Evolutionary conservation across 257 asterid genomes (phyloP).

Genomic region (Solanum paucissectum): DNA sequence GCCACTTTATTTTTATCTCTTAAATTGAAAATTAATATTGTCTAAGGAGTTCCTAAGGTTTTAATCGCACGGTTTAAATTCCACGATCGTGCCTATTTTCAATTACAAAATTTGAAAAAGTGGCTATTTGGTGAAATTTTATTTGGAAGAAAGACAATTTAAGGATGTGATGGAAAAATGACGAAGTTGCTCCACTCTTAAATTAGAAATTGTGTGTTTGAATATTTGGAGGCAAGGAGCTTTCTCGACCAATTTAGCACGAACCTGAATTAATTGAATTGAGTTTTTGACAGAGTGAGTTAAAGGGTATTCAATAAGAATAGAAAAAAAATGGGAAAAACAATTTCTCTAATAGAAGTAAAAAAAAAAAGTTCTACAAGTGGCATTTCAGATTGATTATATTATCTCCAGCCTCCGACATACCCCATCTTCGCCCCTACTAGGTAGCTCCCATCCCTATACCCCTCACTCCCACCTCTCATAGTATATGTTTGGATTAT

Average conservation of each 20-base stretch:
- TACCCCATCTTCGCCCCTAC: too few relatives aligned
- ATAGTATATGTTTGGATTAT: too few relatives aligned
- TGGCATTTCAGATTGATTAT: neutral
- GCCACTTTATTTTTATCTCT: neutral
- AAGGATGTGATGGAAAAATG: neutral
- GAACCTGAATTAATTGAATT: too few relatives aligned
- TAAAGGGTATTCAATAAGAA: too few relatives aligned
- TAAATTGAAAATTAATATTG: neutral
- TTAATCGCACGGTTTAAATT: neutral
- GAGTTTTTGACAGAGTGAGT: neutral
- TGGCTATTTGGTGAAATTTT: neutral
- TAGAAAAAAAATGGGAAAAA: neutral
- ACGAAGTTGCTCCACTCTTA: neutral
- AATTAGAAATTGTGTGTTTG: neutral
- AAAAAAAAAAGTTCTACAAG: neutral
- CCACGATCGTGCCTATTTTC: neutral
- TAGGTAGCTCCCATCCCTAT: too few relatives aligned
- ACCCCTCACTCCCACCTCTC: too few relatives aligned
- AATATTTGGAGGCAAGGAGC: neutral
- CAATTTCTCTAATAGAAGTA: neutral
- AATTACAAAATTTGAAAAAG: too few relatives aligned
- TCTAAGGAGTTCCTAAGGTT: neutral
- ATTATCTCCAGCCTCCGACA: too few relatives aligned
- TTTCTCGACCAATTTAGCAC: neutral
- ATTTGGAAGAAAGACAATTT: neutral